Base-by-base conservation (phyloP, 129 eudicot genomes). In the Artemisia tridentata region DNA sequence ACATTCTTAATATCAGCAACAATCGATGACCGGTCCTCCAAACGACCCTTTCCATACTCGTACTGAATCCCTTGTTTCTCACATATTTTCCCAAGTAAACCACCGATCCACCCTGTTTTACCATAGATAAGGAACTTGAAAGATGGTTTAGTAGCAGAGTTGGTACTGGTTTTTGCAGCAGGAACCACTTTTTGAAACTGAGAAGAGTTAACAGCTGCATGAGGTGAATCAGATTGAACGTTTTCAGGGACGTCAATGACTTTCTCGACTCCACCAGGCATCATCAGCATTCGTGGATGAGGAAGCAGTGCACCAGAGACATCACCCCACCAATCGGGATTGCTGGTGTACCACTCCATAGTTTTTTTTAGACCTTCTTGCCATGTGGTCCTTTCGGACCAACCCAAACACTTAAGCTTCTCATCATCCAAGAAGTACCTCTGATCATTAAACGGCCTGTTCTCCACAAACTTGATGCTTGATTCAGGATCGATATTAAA, bases 401-500 rank as follows among this genome's bases (percentile, higher is more conserved):
- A 93, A 17, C 96, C 98, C 78, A 93, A 80, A 62, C 77, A 75
- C 77, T 85, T 87, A 63, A 89, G 76, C 72, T 93, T 93, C 78
- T 93, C 86, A 77, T 93, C 96, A 21, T 93, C 98, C 2, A 93
- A 81, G 74, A 93, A 93, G 75, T 93, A 93, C 80, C 98, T 80
- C 75, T 95, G 99, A 67, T 95, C 99, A 34, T 95, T 95, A 60
- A 95, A 95, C 11, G 99, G 99, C 72, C 99, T 87, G 83, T 93
- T 89, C 59, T 89, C 98, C 59, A 93, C 98, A 77, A 85, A 93
- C 75, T 93, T 80, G 70, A 93, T 93, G 69, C 75, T 79, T 66
- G 72, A 16, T 23, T 85, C 86, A 16, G 96, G 83, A 61, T 93
- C 90, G 75, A 75, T 77, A 3, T 76, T 50, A 69, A 93, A 89